These are phyloP conservation scores for Kregervanrija pseudodelftensis DNA, from an alignment of 805 yeast species.

Conservation along the genomic window DNA sequence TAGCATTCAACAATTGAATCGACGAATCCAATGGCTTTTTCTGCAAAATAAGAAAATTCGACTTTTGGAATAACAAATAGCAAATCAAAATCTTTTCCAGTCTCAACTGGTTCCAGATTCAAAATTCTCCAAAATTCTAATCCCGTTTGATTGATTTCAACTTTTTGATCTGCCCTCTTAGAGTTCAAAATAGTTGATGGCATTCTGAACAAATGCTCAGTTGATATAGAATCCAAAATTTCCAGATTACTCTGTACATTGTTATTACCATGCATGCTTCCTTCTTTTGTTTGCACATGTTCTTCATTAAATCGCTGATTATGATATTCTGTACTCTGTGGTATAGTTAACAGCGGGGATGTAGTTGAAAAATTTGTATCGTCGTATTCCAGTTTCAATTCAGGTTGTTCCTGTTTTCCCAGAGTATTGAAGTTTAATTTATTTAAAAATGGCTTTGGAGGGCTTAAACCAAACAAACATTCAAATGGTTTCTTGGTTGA, in stretches of 20 bases:
- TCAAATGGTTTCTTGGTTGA: conserved; percentile 18
- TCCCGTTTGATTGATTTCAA: conserved; percentile 42
- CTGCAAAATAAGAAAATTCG: conserved; percentile 19
- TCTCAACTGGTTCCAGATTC: conserved; percentile 46
- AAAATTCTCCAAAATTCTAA: conserved; percentile 50
- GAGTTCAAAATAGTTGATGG: conserved; percentile 30
- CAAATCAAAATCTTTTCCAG: conserved; percentile 44
- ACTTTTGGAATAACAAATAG: conserved; percentile 34
- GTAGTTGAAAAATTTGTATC: conserved; percentile 32
- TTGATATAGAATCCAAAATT: conserved; percentile 9
- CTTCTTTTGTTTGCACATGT: too few relatives aligned
- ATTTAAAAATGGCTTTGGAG: neutral
- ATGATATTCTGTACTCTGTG: neutral
- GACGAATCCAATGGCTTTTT: conserved; percentile 31
- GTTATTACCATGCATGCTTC: too few relatives aligned
- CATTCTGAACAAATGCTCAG: conserved; percentile 27
- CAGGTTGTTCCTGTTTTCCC: neutral
- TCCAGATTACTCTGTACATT: conserved; percentile 5
- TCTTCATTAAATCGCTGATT: neutral
- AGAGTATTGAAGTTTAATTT: neutral
- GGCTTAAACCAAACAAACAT: conserved; percentile 16
- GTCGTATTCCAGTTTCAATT: conserved; percentile 24
- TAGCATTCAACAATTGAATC: conserved; percentile 37
- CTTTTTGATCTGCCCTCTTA: conserved; percentile 30
- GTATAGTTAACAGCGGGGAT: conserved; percentile 22